Evolutionary conservation across 2,329 filamentous ascomycete genomes (phyloP).

Genomic region (Trichoderma koningii): DNA sequence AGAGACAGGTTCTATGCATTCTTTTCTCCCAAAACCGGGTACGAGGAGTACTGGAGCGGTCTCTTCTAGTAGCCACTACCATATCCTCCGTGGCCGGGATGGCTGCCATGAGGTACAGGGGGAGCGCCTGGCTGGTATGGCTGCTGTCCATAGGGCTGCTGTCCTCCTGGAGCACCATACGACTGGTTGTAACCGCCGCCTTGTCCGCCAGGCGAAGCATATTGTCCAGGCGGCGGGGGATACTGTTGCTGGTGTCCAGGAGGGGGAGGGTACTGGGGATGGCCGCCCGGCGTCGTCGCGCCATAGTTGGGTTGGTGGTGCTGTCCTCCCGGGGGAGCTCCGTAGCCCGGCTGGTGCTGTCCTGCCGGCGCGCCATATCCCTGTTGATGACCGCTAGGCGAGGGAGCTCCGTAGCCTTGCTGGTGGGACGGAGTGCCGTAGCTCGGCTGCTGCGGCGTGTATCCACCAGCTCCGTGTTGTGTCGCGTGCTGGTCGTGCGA

Average conservation of each 20-base stretch:
- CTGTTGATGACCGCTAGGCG: conserved; percentile 28
- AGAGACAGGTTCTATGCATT: neutral
- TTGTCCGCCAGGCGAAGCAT: conserved; percentile 31
- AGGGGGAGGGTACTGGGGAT: conserved; percentile 19
- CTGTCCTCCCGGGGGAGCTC: conserved; percentile 25
- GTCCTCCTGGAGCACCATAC: conserved; percentile 36
- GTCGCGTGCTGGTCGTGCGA: conserved; percentile 30
- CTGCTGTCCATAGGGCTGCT: conserved; percentile 38
- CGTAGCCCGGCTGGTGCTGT: conserved; percentile 19
- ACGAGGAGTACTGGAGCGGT: neutral
- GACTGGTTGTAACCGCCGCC: conserved; percentile 37
- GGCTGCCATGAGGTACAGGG: conserved; percentile 27
- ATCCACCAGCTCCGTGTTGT: conserved; percentile 33
- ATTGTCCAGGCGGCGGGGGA: conserved; percentile 16
- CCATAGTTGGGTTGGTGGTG: conserved; percentile 34
- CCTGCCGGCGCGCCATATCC: conserved; percentile 31
- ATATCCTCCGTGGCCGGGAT: conserved; percentile 26
- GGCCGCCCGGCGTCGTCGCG: conserved; percentile 16
- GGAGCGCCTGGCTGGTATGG: conserved; percentile 35
- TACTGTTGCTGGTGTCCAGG: conserved; percentile 19
- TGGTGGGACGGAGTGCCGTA: conserved; percentile 32
- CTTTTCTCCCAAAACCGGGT: neutral
- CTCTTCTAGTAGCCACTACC: conserved; percentile 21
- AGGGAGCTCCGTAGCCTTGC: conserved; percentile 32
- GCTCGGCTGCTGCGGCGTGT: conserved; percentile 30